Evolutionary conservation across 495 filamentous ascomycete genomes (phyloP).

Genomic region (Xylaria bambusicola): DNA sequence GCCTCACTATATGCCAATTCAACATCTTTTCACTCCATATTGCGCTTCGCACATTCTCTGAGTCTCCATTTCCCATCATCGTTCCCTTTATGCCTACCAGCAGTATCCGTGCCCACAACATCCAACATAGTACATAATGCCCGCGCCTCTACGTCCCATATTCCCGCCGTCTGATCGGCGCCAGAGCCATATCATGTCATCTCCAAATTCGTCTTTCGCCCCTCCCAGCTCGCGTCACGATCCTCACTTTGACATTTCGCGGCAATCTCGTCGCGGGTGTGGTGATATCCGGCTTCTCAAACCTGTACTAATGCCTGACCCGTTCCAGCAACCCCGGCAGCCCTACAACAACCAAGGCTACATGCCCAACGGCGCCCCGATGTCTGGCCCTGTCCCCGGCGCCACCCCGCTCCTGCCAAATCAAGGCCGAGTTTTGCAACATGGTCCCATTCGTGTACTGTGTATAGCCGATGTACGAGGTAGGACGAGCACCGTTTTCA

Average conservation of each 20-base stretch:
- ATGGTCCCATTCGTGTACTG: conserved; percentile 79
- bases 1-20: not conserved
- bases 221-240: not conserved
- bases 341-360: conserved; percentile 50
- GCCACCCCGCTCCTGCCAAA: conserved; percentile 59
- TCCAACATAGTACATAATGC: conserved; percentile 2
- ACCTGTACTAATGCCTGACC: conserved; percentile 25
- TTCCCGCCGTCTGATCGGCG: not conserved
- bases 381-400: conserved; percentile 50
- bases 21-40: not conserved
- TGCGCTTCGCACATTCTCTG: not conserved
- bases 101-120: not conserved
- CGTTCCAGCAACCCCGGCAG: conserved; percentile 41
- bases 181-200: not conserved
- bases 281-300: conserved; percentile 2
- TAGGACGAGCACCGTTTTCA: conserved; percentile 42
- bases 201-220: not conserved
- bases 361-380: conserved; percentile 55
- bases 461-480: conserved; percentile 98
- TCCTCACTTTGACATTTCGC: not conserved
- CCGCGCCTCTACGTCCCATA: not conserved
- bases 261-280: conserved; percentile 12
- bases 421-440: conserved; percentile 74
- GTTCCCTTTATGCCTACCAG: not conserved
- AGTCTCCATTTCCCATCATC: not conserved